These are phyloP conservation scores for Russula sp. DNA, from an alignment of 768 basidiomycete species.

Conservation along the genomic window DNA sequence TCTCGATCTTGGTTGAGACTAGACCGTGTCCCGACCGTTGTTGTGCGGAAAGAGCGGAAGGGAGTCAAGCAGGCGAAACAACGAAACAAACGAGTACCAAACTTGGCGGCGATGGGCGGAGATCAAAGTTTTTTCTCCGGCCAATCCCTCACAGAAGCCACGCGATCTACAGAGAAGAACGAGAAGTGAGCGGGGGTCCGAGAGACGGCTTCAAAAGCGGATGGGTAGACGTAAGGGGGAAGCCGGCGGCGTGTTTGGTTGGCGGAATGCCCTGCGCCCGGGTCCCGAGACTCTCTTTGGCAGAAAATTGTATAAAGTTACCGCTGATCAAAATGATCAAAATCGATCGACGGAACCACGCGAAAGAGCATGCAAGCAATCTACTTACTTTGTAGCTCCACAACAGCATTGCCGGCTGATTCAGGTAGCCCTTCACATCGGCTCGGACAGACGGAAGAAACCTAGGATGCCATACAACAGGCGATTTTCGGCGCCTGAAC, in stretches of 20 bases:
- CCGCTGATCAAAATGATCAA: slow-evolving; percentile 3
- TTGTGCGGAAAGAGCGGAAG: slow-evolving; percentile 4
- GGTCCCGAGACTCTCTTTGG: neutral
- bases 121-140: neutral
- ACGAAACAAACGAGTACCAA: neutral
- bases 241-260: neutral
- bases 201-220: neutral
- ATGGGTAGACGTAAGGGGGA: neutral
- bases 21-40: neutral
- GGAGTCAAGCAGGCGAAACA: neutral
- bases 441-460: no score
- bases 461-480: no score
- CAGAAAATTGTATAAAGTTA: neutral
- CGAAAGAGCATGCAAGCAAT: no score
- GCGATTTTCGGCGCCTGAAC: neutral
- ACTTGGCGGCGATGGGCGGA: neutral
- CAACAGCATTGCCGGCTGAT: no score
- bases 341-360: neutral
- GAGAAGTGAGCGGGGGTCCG: no score
- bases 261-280: slow-evolving; percentile 3
- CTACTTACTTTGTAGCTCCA: no score
- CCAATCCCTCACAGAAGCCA: neutral
- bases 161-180: no score
- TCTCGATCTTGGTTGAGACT: slow-evolving; percentile 1
- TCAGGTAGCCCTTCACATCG: no score